Conservation (phyloP, 768 basidiomycete genomes). For the Leccinum variicolor region DNA sequence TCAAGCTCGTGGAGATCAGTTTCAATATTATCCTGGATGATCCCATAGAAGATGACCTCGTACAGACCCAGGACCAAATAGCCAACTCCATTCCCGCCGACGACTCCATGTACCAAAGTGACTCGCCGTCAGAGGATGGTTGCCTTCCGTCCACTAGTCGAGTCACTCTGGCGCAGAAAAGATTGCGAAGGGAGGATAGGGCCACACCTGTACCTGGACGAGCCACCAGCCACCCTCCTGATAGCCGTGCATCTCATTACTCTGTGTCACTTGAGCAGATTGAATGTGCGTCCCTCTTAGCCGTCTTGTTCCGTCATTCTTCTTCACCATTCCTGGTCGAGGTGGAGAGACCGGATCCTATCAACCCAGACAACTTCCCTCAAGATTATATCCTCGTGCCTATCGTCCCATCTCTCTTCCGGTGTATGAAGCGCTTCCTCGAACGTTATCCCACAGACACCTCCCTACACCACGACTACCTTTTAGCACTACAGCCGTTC, state of each 20-base stretch:
- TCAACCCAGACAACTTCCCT: conserved; percentile 30
- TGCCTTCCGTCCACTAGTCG: conserved; percentile 31
- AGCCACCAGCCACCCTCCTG: conserved; percentile 17
- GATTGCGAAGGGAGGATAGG: conserved; percentile 21
- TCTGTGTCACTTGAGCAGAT: conserved; percentile 56
- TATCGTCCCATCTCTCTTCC: conserved; percentile 48
- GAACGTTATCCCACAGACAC: conserved; percentile 66
- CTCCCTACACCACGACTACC: conserved; percentile 72
- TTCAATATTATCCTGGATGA: conserved; percentile 80
- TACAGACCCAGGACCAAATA: conserved; percentile 24
- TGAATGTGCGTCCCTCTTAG: conserved; percentile 66
- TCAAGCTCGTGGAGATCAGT: conserved; percentile 59
- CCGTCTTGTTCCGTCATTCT: conserved; percentile 55
- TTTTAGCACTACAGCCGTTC: conserved; percentile 63
- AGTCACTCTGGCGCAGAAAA: conserved; percentile 20
- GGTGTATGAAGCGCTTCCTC: conserved; percentile 61
- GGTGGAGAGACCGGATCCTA: conserved; percentile 25
- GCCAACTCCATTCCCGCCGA: conserved; percentile 8
- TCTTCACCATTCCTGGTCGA: conserved; percentile 54
- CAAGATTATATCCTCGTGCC: conserved; percentile 21
- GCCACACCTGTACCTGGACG: conserved; percentile 18
- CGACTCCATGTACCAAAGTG: conserved; percentile 34
- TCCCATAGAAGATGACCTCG: conserved; percentile 34
- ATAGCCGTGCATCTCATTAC: conserved; percentile 24
- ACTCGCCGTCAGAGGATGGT: conserved; percentile 29